Evolutionary conservation across 345 rosid genomes (phyloP), one percentile per base, ranked within the genome.

Genomic region (Gossypium raimondii): DNA sequence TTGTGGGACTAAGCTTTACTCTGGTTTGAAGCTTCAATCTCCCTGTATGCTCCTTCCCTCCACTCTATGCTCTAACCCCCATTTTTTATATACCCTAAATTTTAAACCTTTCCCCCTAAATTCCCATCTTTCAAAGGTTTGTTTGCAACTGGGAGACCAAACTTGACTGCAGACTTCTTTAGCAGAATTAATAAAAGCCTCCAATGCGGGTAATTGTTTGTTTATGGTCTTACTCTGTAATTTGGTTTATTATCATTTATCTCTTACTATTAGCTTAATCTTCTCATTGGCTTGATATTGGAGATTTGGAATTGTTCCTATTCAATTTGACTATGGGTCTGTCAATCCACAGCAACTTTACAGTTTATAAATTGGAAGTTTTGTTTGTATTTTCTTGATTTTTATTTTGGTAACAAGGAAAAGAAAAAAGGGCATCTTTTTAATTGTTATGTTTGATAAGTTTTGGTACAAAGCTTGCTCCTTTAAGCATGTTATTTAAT

Each of bases 11-110:
- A 89, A 83, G 87, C 86, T 88, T 48, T 85, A 87, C 60, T 87
- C 92, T 12, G 97, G 97, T 55, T 82, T 89, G 57, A 91, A 84
- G 86, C 89, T 87, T 80, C 91, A 88, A 61, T 87, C 92, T 64
- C 71, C 89, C 77, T 73, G 97, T 91, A 57, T 70, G 87, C 56
- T 80, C 69, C 52, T 83, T 44, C 80, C 65, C 43, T 72, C 17
- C 52, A 38, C 55, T 38, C 17, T 43, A 2, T 38, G 18, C 4
- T 57, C 18, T 57, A 57, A 41, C 43, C 43, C 12, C 70, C 34
- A 5, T 34, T 18, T 18, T 27, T 14, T 62, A 57, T 57, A 18
- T 64, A 34, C 45, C 58, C 9, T 17, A 47, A 74, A 50, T 22
- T 22, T 74, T 53, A 17, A 52, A 29, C n/a, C 41, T 0, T 22